Conservation (phyloP, 2,329 filamentous ascomycete species). For the Furcasterigmium sp. region DNA sequence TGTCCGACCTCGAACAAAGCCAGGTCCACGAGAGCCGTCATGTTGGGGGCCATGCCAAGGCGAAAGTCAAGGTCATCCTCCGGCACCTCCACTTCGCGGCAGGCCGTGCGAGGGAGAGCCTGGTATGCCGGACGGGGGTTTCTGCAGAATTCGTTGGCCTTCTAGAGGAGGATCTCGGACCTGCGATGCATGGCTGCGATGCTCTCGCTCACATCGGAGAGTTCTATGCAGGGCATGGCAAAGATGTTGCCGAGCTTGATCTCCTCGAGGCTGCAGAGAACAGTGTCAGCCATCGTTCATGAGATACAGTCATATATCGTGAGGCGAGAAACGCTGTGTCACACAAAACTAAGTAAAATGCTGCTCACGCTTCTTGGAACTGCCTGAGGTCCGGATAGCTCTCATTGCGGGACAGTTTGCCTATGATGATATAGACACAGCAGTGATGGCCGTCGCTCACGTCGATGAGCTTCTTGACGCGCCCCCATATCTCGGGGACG, state of each 20-base stretch:
- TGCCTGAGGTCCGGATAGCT: background rate
- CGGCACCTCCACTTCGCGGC: conserved; percentile 15
- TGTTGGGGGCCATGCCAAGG: conserved; percentile 18
- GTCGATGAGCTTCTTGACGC: background rate
- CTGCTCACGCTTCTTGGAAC: background rate
- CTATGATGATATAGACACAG: background rate
- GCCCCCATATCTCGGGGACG: background rate
- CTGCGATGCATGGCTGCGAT: background rate
- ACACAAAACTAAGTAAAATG: background rate
- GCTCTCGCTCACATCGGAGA: background rate
- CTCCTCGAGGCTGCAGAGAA: background rate
- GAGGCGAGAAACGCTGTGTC: too few species aligned
- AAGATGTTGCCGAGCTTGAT: background rate
- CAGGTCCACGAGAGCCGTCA: conserved; percentile 19
- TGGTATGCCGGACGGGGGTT: conserved; percentile 16
- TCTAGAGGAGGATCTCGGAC: background rate
- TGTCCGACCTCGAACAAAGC: conserved; percentile 12
- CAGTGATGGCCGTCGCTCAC: background rate
- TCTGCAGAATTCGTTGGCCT: background rate
- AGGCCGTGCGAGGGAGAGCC: conserved; percentile 10
- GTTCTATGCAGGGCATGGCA: background rate
- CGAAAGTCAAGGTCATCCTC: conserved; percentile 19
- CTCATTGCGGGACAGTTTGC: background rate
- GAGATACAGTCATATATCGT: background rate
- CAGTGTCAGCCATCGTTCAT: background rate